A percentile compares a stretch with the other conserved stretches of the same genome.
These are phyloP conservation scores for Globisporangium paddicum DNA, from an alignment of 352 stramenopile genomes.

Conservation along the genomic window DNA sequence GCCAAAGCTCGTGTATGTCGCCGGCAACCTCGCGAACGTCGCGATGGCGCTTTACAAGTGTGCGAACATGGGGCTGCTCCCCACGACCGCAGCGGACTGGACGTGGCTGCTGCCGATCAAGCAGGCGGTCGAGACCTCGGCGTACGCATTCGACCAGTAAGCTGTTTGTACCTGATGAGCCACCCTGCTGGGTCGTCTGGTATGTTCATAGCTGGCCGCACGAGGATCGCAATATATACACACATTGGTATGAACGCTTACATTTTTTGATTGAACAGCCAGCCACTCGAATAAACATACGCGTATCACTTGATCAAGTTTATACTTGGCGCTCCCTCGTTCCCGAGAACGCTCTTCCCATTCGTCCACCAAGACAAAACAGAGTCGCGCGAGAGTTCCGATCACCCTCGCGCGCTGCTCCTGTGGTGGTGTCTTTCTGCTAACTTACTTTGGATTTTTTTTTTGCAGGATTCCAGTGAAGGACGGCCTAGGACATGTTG, in stretches of 20 bases:
- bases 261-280: neutral
- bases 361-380: neutral
- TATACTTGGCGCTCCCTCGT: neutral
- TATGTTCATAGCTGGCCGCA: neutral
- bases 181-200: neutral
- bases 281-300: neutral
- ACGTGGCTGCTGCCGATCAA: slow-evolving; percentile 88
- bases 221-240: neutral
- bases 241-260: neutral
- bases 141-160: slow-evolving; percentile 41
- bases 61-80: slow-evolving; percentile 89
- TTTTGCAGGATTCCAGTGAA: neutral
- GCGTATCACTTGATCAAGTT: slow-evolving; percentile 1
- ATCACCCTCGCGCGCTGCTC: slow-evolving; percentile 1
- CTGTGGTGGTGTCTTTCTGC: neutral
- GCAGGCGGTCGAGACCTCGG: slow-evolving; percentile 73
- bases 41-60: slow-evolving; percentile 92
- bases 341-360: neutral
- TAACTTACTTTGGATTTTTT: neutral
- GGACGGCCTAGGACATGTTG: slow-evolving; percentile 60
- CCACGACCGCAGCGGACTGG: slow-evolving; percentile 91
- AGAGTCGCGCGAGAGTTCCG: slow-evolving; percentile 1
- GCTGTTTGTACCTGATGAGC: neutral
- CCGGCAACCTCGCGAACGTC: slow-evolving; percentile 82
- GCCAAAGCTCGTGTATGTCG: slow-evolving; percentile 88